Base-by-base conservation (phyloP, 2,329 filamentous ascomycete genomes). In the Diaporthe aspalathi region DNA sequence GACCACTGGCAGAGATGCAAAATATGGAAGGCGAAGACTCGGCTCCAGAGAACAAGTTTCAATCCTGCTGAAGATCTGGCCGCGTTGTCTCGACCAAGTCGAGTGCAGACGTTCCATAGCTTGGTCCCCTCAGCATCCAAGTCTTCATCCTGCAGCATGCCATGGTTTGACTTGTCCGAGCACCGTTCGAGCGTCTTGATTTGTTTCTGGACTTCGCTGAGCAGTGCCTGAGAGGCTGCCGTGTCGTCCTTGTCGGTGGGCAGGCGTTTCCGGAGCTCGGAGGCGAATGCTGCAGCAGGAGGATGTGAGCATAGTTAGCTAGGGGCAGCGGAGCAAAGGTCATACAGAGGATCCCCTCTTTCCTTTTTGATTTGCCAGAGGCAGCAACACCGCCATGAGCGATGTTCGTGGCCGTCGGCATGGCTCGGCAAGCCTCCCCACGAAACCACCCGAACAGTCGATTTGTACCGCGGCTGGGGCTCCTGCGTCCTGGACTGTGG, bases 101-200 rank as follows among this genome's bases (percentile, higher is more conserved):
- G 85, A 1, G 90, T 89, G 50, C 89, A 90, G 7, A 87, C 77
- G 74, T 94, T 94, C 92, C 92, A 94, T 9, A 94, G 80, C 29
- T 83, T 82, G 0, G 87, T 86, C 69, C 88, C 92, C 8, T 83
- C 75, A 6, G 75, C 79, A 72, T 93, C 90, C 3, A 93, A 80
- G 6, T 87, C 84, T 29, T 81, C 79, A 52, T 83, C 81, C 1
- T 78, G 78, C 14, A 75, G 73, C 16, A 77, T 52, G 16, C 74
- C 76, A 1, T 81, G 74, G 12, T 76, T 78, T 9, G 73, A 69
- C 27, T 75, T 80, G 27, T 81, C 78, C 32, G 80, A 81, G 45
- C 75, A 77, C 1, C 72, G 70, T 49, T 79, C 79, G 52, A 83
- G 73, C n/a, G 73, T 72, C 11, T 76, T 74, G 50, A 84, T 80